A percentile compares a stretch with the other conserved stretches of the same genome.
Conservation (phyloP, 805 yeast genomes). For the Saccharomycopsis olivae region DNA sequence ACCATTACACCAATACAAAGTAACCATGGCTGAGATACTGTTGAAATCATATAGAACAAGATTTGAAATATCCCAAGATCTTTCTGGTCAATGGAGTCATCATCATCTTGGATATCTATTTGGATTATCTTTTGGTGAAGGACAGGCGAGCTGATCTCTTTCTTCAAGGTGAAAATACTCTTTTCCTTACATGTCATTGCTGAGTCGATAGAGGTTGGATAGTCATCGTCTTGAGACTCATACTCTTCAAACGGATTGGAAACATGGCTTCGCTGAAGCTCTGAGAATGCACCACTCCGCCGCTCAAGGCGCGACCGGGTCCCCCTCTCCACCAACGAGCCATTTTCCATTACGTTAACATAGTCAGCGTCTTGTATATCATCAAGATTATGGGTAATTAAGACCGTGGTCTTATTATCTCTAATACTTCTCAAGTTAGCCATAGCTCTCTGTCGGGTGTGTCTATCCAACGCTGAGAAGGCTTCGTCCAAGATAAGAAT, state of each 20-base stretch:
- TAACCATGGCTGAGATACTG: slow-evolving; percentile 3
- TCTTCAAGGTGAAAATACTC: background rate
- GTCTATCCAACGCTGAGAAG: slow-evolving; percentile 65
- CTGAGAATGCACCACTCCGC: background rate
- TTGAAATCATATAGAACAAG: background rate
- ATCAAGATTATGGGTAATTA: slow-evolving; percentile 67
- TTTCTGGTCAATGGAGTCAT: background rate
- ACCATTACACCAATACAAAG: slow-evolving; percentile 41
- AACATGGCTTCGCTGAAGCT: slow-evolving; percentile 10
- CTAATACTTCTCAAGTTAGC: slow-evolving; percentile 50
- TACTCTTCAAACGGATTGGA: background rate
- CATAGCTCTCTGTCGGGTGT: slow-evolving; percentile 36
- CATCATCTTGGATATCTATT: background rate
- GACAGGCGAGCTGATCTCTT: no score
- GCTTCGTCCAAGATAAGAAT: slow-evolving; percentile 80
- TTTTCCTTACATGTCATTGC: no score
- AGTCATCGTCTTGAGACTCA: background rate
- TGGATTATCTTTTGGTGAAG: no score
- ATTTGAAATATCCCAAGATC: slow-evolving; percentile 3
- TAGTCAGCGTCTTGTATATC: slow-evolving; percentile 48
- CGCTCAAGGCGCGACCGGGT: slow-evolving; percentile 24
- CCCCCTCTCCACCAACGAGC: slow-evolving; percentile 40
- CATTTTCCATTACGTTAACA: slow-evolving; percentile 50
- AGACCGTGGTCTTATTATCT: slow-evolving; percentile 58
- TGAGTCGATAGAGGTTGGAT: background rate